Base-by-base conservation (phyloP, 1,284 basidiomycete species). In the Farysia itapuensis region DNA sequence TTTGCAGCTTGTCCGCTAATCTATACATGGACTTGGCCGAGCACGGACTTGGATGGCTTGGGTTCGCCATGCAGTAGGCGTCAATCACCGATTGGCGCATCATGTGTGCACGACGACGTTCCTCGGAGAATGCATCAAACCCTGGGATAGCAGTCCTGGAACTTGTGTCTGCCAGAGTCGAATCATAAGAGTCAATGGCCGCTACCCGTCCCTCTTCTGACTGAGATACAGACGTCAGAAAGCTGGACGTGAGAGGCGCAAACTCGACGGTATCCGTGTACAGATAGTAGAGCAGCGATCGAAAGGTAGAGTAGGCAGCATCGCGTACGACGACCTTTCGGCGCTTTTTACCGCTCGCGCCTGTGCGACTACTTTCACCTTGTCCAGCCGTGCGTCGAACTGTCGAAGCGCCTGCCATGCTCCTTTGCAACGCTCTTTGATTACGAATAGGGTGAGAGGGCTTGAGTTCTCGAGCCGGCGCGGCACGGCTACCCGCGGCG, bases 11-110 rank as follows among this genome's bases (percentile, higher is more conserved):
- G 52, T 86, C 86, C 85, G 63, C 40, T n/a, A 91, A 81, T 30
- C 87, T 81, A 74, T 90, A 92, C n/a, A 86, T 84, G 3, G 89
- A 86, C 78, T 92, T 92, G 9, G 90, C 88, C 18, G 86, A 89
- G 66, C 88, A 89, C 0, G 89, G 89, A n/a, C 81, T 79, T 1
- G 87, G 87, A 29, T 83, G 80, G 13, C 82, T 82, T 2, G 82
- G 35, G 68, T 86, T 33, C 13, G 39, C 13, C 1, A 38, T 19
- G 48, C 52, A 56, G 43, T 60, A 65, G 16, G 42, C 43, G 20
- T 69, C 67, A 19, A 71, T 54, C 15, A 63, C 36, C 15, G 44
- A 43, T 30, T 67, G 54, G 13, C 69, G 67, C 16, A 45, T 35
- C 4, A 28, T 28, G 21, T 60, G 50, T 7, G 57, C 57, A 8